Base-by-base conservation (phyloP, 352 stramenopile genomes). In the Globisporangium spinosum region DNA sequence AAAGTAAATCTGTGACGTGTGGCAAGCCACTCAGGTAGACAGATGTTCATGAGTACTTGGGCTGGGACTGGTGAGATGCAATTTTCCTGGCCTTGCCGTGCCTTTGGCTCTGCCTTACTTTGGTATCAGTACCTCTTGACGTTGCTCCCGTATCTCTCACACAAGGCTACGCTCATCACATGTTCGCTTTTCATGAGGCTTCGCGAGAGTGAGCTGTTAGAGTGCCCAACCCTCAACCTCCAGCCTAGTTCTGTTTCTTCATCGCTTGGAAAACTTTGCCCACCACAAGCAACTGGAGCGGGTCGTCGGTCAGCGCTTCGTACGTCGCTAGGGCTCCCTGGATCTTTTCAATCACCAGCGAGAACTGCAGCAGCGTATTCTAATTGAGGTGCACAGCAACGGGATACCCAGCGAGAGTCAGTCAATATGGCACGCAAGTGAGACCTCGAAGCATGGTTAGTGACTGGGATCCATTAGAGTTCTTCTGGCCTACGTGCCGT, bases 341-440 rank as follows among this genome's bases (percentile, higher is more conserved):
- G 13, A 90, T 57, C 32, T 71, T 82, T 32, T 87, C 79, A 0
- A 90, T 65, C 20, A 90, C 71, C 15, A 78, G 65, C 0, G 82
- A 90, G 47, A 88, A 89, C 58, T 87, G 77, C 63, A 90, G 55
- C 29, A 90, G 55, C 6, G 77, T 83, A 55, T 89, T 80, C 82
- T 90, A 35, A 15, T 40, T 13, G n/a, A 49, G 7, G 10, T 13
- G 34, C 34, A 40, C 8, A 49, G n/a, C 40, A 22, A n/a, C 22
- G 40, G 17, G 9, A n/a, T 49, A 49, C 17, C 40, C 40, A 22
- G 15, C 17, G 40, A 22, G 7, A 40, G 5, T 35, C 2, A 9
- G 27, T 6, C 12, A 35, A 12, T 45, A 38, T 45, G 38, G 2
- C 5, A 45, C 38, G 17, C 38, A 45, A 5, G 38, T 20, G 38